Base-by-base conservation (phyloP, 352 stramenopile species). In the Thalassiosira hispida region DNA sequence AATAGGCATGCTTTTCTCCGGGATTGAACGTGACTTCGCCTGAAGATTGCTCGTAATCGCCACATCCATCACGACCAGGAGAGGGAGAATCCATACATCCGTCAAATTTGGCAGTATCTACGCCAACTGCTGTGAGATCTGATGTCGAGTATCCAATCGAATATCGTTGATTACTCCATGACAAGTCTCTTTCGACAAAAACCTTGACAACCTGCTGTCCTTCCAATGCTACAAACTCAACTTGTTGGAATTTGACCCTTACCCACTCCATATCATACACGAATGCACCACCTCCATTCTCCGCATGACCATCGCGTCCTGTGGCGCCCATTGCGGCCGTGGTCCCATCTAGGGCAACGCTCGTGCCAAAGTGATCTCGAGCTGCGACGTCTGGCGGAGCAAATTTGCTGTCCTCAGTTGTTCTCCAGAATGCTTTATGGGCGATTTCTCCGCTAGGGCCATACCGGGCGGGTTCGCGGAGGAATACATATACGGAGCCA, bases 191-290 rank as follows among this genome's bases (percentile, higher is more conserved):
- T 47, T 85, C 56, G 20, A 95, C 59, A 51, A 84, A 85, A 42
- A 95, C 85, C 14, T 85, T 89, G 31, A 87, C 85, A 46, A 73
- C 25, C 51, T 20, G 72, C 31, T 77, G 64, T 61, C 73, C 92
- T 86, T 98, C 96, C 4, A 97, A 77, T 18, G 97, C 95, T n/a
- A 75, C 91, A 79, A 95, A 98, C 73, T 95, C 78, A 83, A 92
- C 1, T 85, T 85, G 1, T 85, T 88, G 25, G 73, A 94, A 92
- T 61, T 85, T 82, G 0, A 89, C 83, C 35, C 76, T 53, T 1
- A 97, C 55, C 60, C 97, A 93, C 11, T 95, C 94, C 27, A 97
- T 76, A 73, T 98, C 95, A 52, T 95, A 96, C 22, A 96, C 86
- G 64, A 97, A 98, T 0, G 89, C 94, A 12, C 90, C 95, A 20